Evolutionary conservation across 306 rosid genomes (phyloP), one percentile per base, ranked within the genome.

Genomic region (Pyrus pyrifolia): DNA sequence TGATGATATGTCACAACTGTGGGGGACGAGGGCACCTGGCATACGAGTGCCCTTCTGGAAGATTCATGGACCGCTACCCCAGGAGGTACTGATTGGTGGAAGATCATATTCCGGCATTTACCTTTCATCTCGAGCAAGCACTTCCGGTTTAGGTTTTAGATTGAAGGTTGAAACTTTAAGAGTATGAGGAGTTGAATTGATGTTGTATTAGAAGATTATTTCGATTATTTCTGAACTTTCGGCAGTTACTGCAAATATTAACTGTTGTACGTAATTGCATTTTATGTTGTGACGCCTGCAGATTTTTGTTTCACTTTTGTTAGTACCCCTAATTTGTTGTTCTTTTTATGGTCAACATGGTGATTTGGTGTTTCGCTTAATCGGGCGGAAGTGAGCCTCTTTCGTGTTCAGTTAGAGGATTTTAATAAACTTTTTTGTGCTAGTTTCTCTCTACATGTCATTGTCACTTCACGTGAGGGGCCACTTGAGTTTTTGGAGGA

Each of bases 1-100:
- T 90, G 88, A 86, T 90, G 97, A 88, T 92, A 70, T 95, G 98
- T 76, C 98, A 95, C 83, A 95, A 95, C 75, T 95, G 98, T 53
- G 98, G 98, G 51, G 98, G 98, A 14, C 93, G 98, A 25, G 98
- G 98, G 27, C 98, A 95, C 81, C 72, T 95, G 30, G 98, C 98
- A 19, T 95, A 90, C 11, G 98, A 95, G 86, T 95, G 98, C 80
- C 98, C 98, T 71, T 95, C 98, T 0, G 98, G 96, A 49, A 86
- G 98, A 81, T 85, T 92, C 74, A 81, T 94, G 93, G 97, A 95
- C 53, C 97, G 97, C 71, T 92, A 84, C 79, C 79, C 95, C 13
- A 82, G 98, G 97, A 89, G 98, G 89, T 95, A 90, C 84, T 95
- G 87, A 86, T 81, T 83, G 58, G 53, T 78, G 81, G 30, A 55